Evolutionary conservation across 2,329 filamentous ascomycete species (phyloP), one percentile per base, ranked within the genome.

Genomic region (Phialocephala subalpina): DNA sequence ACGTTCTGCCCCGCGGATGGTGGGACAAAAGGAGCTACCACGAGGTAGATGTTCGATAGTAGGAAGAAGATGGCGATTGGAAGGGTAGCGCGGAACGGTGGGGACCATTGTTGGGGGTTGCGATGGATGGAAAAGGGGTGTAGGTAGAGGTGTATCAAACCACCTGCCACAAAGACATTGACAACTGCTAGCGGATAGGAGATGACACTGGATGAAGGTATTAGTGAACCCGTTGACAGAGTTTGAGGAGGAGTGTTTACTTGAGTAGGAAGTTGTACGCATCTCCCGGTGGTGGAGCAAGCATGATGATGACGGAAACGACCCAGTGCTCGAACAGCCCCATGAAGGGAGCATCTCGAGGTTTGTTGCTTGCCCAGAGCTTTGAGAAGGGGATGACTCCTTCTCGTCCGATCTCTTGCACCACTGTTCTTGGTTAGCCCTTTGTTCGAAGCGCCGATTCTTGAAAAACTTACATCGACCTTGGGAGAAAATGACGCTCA

Each of bases 401-500:
- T 76, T 91, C 88, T 12, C 87, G 85, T 3, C 87, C 88, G 18
- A 90, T 83, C 75, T 90, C 88, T 76, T 90, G 89, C 0, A 89
- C 88, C 5, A 91, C 78, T 74, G 2, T 12, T 20, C 3, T 33
- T 33, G 4, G 22, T 66, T 52, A 49, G 56, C 29, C 36, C 6
- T 14, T n/a, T 20, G 2, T 40, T 29, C 16, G 22, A 14, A n/a
- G n/a, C n/a, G n/a, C n/a, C n/a, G n/a, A n/a, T n/a, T n/a, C n/a
- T n/a, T n/a, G n/a, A n/a, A n/a, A n/a, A 4, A 62, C 70, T 63
- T 69, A 74, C 73, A 79, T 61, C 89, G 84, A 7, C 88, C 87
- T 76, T 91, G 88, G 0, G 88, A 88, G 77, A 91, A 91, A 68
- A 90, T 90, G 67, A 91, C 87, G 64, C 83, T 86, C 56, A 91